Conservation (phyloP, 2,329 filamentous ascomycete species). For the Salinomyces thailandicus region DNA sequence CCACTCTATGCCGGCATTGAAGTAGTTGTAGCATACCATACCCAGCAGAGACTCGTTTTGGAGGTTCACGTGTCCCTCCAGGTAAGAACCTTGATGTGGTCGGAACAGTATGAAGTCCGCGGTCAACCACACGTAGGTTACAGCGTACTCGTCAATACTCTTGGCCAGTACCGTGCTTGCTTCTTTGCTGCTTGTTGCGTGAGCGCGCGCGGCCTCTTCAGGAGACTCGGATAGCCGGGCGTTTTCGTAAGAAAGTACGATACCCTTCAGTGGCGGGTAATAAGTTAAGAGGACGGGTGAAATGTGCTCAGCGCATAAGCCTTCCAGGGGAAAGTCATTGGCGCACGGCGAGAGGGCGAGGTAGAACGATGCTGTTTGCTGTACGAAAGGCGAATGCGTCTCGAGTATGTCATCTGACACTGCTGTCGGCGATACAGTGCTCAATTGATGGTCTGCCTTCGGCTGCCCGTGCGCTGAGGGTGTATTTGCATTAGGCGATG, state of each 20-base stretch:
- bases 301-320: constrained; percentile 62
- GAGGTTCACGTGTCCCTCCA: constrained; percentile 74
- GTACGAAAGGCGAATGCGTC: constrained; percentile 57
- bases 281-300: constrained; percentile 67
- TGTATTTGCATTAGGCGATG: neutral
- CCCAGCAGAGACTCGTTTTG: constrained; percentile 85
- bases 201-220: constrained; percentile 5
- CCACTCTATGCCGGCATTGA: constrained; percentile 78
- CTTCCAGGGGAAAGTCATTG: constrained; percentile 59
- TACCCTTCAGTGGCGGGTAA: constrained; percentile 59
- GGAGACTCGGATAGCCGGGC: constrained; percentile 49
- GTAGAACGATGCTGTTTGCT: constrained; percentile 71
- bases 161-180: constrained; percentile 28
- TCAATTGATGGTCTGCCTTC: constrained; percentile 2
- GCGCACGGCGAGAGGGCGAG: constrained; percentile 62
- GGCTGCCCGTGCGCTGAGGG: neutral
- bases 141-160: constrained; percentile 68
- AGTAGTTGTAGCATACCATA: constrained; percentile 79
- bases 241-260: constrained; percentile 65
- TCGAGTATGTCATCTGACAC: constrained; percentile 4
- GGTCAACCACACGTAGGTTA: constrained; percentile 78
- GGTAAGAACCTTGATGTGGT: constrained; percentile 58
- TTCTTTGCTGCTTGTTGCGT: constrained; percentile 1
- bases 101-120: constrained; percentile 77
- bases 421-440: neutral